These are phyloP conservation scores for Neonectria sp. DNA, from an alignment of 2,329 filamentous ascomycete species.

Conservation along the genomic window DNA sequence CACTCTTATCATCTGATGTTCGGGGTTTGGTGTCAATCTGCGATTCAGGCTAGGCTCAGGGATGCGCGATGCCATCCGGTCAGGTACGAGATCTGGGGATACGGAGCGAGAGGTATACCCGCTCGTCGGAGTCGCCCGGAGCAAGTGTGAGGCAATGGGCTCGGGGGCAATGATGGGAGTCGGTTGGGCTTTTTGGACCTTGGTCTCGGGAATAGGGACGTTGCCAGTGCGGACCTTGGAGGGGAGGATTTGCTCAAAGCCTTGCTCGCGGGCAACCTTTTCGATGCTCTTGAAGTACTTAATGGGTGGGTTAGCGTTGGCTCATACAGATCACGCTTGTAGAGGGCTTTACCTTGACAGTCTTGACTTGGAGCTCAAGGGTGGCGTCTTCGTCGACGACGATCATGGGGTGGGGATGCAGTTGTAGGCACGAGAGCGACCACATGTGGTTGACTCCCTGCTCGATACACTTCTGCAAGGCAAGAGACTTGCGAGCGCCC, in stretches of 20 bases:
- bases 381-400: constrained; percentile 88
- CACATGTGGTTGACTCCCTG: constrained; percentile 92
- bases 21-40: constrained; percentile 65
- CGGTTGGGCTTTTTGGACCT: constrained; percentile 61
- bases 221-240: constrained; percentile 70
- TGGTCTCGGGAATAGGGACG: constrained; percentile 55
- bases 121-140: constrained; percentile 68
- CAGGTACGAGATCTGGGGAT: constrained; percentile 73
- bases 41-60: constrained; percentile 62
- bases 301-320: constrained; percentile 11
- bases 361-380: constrained; percentile 80
- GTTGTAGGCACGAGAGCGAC: constrained; percentile 85
- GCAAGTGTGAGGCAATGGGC: constrained; percentile 68
- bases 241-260: constrained; percentile 71
- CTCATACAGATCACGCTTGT: constrained; percentile 5
- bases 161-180: constrained; percentile 67
- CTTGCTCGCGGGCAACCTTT: constrained; percentile 70
- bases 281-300: constrained; percentile 82
- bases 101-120: constrained; percentile 70
- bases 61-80: constrained; percentile 73
- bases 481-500: constrained; percentile 85
- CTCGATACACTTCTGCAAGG: constrained; percentile 85
- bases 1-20: constrained; percentile 56
- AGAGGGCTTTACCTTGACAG: constrained; percentile 68
- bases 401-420: constrained; percentile 86